phyloP scores from a whole-genome alignment of 176 grass and related monocot genomes.

The Avena insularis region DNA sequence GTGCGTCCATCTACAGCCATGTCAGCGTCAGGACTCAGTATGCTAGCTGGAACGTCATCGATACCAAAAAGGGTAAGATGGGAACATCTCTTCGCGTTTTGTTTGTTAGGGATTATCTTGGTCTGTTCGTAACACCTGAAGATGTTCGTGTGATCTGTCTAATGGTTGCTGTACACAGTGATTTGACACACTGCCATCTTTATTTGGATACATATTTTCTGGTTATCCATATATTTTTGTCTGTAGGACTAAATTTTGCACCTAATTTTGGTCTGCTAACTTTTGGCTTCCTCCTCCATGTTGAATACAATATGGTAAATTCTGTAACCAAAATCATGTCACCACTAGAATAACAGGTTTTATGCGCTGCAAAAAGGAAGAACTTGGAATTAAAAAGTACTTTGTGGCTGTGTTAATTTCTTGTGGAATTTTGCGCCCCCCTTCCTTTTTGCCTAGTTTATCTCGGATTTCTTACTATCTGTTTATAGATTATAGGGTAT shows the following conservation, averaged over 20 bases:
- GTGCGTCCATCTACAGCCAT: slow-evolving; percentile 55
- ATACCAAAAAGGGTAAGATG: slow-evolving; percentile 57
- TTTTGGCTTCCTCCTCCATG: background rate
- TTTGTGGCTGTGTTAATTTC: background rate
- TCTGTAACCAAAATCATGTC: background rate
- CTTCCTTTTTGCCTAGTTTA: background rate
- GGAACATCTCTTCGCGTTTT: slow-evolving; percentile 11
- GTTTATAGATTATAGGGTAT: background rate
- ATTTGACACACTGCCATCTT: background rate
- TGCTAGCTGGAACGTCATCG: slow-evolving; percentile 54
- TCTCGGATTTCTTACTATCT: background rate
- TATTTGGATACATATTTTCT: background rate
- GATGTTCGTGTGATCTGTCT: background rate
- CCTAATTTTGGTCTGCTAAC: slow-evolving; percentile 1
- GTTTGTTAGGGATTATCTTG: background rate
- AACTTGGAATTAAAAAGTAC: background rate
- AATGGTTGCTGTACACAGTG: background rate
- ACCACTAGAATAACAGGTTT: background rate
- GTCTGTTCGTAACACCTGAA: slow-evolving; percentile 15
- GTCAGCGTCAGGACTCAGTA: slow-evolving; percentile 62
- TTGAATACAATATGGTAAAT: background rate
- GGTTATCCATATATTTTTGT: background rate
- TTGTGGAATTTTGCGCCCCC: background rate
- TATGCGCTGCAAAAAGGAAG: background rate
- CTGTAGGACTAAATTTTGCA: slow-evolving; percentile 1